Evolutionary conservation across 805 yeast genomes (phyloP), one percentile per base, ranked within the genome.

Genomic region (Pichia exigua): DNA sequence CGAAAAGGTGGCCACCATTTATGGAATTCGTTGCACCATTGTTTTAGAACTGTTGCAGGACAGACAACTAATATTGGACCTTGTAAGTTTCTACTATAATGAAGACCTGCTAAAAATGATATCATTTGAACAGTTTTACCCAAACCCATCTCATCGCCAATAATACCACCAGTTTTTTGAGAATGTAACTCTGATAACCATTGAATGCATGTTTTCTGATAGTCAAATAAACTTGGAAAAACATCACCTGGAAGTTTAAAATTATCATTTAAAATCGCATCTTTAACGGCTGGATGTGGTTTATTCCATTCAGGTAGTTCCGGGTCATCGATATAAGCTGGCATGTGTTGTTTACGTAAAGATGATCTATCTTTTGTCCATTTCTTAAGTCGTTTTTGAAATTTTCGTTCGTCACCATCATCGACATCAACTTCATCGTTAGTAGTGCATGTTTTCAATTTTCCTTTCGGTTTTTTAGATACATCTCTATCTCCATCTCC

Each of bases 1-100:
- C 99, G 68, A 27, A 94, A 73, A 0, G 97, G 89, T 3, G 98
- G 97, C 98, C 98, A 94, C 99, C 99, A 94, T 47, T 84, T 78
- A 60, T 92, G 98, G 46, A 94, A 80, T 66, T 94, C 99, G 55
- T 84, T 85, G n/a, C 89, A 92, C 99, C 99, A 94, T 63, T 94
- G 99, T 54, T 82, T 85, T 75, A 94, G 72, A 0, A 94, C 97
- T 0, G 99, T 94, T 0, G 98, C 98, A 0, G 99, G 99, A 58
- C 97, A 95, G 0, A 94, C 97, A 42, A 94, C 75, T 38, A 94
- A 62, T 0, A 87, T 85, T 0, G 99, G 99, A 40, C 83, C 85
- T 32, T 79, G 77, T 2, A 92, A 70, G 52, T 79, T 70, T 0
- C 85, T 82, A 18, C 95, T 85, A 64, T 90, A 87, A 61, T 91